Evolutionary conservation across 768 basidiomycete genomes (phyloP), one percentile per base, ranked within the genome.

Genomic region (Suillus plorans): DNA sequence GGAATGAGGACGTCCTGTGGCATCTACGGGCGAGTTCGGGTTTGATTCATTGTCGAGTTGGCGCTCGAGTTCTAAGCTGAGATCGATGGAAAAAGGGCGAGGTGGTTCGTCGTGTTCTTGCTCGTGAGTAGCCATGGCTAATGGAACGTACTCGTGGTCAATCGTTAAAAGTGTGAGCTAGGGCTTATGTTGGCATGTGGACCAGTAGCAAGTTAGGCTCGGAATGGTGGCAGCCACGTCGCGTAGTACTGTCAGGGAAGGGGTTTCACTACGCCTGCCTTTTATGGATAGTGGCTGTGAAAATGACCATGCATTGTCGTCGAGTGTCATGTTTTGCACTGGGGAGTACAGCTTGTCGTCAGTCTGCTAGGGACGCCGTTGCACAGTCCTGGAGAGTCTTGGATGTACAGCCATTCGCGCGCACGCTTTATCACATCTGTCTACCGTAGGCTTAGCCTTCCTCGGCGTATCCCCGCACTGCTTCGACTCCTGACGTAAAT

Each of bases 31-130:
- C 53, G 82, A 82, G 2, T 84, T 80, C 5, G 86, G 84, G 2
- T 79, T 81, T 5, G 85, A 85, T 59, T 91, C 90, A 71, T 83
- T 81, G 53, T 87, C 82, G 47, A 94, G 84, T 76, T 92, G 86
- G 60, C 84, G 86, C 73, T 94, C 92, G 67, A 94, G 86, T 69
- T 91, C 91, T 66, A 94, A 84, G 57, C 86, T 85, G 66, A 91
- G 84, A 77, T 94, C 92, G 72, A 93, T 91, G 37, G 90, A 91
- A 57, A 70, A 77, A 13, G 74, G 77, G 1, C 79, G 79, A 58
- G 74, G 64, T n/a, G 69, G 68, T 25, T 63, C 56, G 44, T 70
- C 64, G 61, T 66, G 65, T 18, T 63, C 62, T 31, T 47, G 56
- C 69, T 77, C 70, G 61, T 71, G 63, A 44, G 67, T 67, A 65